Conservation (phyloP, 2,329 filamentous ascomycete genomes). For the Aschersonia sp. region DNA sequence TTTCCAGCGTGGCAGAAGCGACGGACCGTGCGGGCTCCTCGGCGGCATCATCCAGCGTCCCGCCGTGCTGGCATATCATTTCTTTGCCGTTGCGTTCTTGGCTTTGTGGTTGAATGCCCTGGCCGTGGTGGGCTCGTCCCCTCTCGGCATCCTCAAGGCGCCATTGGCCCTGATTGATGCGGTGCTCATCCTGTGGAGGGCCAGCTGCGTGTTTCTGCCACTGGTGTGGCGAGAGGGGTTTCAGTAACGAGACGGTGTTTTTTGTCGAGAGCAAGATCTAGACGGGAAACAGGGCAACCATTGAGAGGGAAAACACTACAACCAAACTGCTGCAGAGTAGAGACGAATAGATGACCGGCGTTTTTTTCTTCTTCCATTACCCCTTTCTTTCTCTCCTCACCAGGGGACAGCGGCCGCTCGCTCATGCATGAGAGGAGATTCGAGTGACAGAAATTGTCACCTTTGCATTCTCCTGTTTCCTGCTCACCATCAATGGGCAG, state of each 20-base stretch:
- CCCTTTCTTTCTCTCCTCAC: neutral
- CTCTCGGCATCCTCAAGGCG: conserved; percentile 24
- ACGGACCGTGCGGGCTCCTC: conserved; percentile 68
- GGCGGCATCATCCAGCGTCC: conserved; percentile 70
- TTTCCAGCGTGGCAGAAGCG: conserved; percentile 63
- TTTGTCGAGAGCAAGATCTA: neutral
- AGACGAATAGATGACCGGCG: neutral
- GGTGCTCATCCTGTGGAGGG: conserved; percentile 62
- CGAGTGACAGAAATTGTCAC: no score
- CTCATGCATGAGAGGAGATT: neutral
- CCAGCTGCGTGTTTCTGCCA: conserved; percentile 68
- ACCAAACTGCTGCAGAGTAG: neutral
- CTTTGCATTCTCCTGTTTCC: no score
- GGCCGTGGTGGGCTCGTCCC: conserved; percentile 19
- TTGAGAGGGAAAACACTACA: neutral
- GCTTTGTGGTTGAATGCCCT: conserved; percentile 54
- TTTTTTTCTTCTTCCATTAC: neutral
- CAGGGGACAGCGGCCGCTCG: neutral
- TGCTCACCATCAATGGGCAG: no score
- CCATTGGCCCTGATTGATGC: conserved; percentile 52
- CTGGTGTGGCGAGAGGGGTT: conserved; percentile 56
- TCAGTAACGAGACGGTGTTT: conserved; percentile 8
- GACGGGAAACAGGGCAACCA: neutral
- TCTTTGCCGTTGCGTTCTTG: conserved; percentile 85
- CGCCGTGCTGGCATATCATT: conserved; percentile 71